These are phyloP conservation scores for Euphorbia pulcherrima DNA, from an alignment of 345 rosid genomes.

Conservation along the genomic window DNA sequence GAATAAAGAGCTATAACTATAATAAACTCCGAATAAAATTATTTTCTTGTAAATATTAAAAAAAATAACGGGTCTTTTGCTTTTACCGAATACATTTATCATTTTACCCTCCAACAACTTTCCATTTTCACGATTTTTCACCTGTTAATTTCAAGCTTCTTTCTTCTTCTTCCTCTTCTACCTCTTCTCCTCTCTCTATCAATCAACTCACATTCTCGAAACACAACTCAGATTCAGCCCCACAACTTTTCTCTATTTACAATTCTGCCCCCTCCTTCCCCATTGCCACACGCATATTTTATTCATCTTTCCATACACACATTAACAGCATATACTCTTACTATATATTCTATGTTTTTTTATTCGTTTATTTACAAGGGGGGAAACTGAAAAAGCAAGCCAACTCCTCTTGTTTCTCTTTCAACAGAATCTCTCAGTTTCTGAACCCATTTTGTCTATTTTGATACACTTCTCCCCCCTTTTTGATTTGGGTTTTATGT, in stretches of 20 bases:
- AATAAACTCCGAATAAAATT: too few relatives aligned
- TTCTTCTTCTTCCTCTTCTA: background rate
- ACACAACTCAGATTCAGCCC: too few relatives aligned
- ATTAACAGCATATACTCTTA: background rate
- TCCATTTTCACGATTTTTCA: conserved; percentile 6
- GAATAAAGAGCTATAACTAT: too few relatives aligned
- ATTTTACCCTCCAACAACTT: conserved; percentile 11
- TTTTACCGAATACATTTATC: background rate
- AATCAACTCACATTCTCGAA: too few relatives aligned
- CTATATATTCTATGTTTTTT: too few relatives aligned
- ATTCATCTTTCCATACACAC: background rate
- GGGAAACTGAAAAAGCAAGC: too few relatives aligned
- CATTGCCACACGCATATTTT: conserved; percentile 18
- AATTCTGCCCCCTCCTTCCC: too few relatives aligned
- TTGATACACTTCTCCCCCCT: background rate
- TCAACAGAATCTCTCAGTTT: conserved; percentile 40
- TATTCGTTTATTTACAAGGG: too few relatives aligned
- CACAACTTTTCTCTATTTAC: too few relatives aligned
- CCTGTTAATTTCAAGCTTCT: too few relatives aligned
- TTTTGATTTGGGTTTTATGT: background rate
- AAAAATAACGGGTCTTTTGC: background rate
- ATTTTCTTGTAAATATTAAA: too few relatives aligned
- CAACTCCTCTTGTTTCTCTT: conserved; percentile 16
- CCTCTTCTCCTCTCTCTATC: background rate
- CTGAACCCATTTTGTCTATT: conserved; percentile 40